Conservation (phyloP, 2,329 filamentous ascomycete species). For the Stagonosporopsis chrysanthemi region DNA sequence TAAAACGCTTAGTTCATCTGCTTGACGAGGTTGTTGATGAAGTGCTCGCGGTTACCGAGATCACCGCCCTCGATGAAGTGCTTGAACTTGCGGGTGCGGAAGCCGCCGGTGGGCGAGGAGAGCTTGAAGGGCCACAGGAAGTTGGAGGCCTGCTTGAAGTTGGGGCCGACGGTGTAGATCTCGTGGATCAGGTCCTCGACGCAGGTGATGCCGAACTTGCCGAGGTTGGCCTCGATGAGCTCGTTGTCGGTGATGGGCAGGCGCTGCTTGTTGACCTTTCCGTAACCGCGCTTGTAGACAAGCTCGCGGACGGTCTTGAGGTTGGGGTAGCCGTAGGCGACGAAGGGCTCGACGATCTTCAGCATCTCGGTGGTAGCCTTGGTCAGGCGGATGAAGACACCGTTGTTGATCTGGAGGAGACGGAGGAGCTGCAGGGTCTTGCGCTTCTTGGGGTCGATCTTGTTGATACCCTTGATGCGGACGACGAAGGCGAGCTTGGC, state of each 20-base stretch:
- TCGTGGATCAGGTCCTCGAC: slow-evolving; percentile 99
- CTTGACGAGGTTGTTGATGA: slow-evolving; percentile 95
- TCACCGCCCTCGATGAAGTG: slow-evolving; percentile 99
- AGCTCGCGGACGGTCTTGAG: slow-evolving; percentile 99
- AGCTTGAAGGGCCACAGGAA: slow-evolving; percentile 99
- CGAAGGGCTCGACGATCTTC: slow-evolving; percentile 96
- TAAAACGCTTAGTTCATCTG: slow-evolving; percentile 88
- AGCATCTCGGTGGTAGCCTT: slow-evolving; percentile 98
- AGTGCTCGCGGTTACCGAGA: slow-evolving; percentile 96
- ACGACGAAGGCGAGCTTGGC: slow-evolving; percentile 97
- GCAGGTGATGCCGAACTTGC: slow-evolving; percentile 94
- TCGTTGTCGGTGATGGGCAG: slow-evolving; percentile 96
- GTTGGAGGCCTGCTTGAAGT: slow-evolving; percentile 98
- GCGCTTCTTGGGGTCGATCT: slow-evolving; percentile 99
- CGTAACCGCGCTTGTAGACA: slow-evolving; percentile 97
- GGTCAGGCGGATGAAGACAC: slow-evolving; percentile 96
- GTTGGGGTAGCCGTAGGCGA: slow-evolving; percentile 99
- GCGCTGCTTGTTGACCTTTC: slow-evolving; percentile 99
- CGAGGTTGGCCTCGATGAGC: slow-evolving; percentile 94
- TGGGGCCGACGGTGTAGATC: slow-evolving; percentile 96
- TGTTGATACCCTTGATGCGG: slow-evolving; percentile 99
- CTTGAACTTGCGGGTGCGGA: slow-evolving; percentile 97
- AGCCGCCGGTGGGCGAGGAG: slow-evolving; percentile 96
- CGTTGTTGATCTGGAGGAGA: slow-evolving; percentile 99
- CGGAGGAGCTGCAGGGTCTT: slow-evolving; percentile 99